A percentile compares a stretch with the other conserved stretches of the same genome.
Conservation (phyloP, 768 basidiomycete species). For the Rossbeevera mucosa region DNA sequence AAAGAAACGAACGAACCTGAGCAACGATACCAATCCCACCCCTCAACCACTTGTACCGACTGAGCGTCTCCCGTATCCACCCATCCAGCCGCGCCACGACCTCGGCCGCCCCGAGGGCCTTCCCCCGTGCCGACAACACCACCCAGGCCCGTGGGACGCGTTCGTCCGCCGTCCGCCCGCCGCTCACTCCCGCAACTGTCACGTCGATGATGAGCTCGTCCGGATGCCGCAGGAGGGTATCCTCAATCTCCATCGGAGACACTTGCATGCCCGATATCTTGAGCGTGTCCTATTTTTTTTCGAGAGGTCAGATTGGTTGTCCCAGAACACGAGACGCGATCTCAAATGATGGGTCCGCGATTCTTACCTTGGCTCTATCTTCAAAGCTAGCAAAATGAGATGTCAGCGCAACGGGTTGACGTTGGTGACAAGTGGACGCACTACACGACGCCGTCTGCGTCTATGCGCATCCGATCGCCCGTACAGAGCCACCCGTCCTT, state of each 20-base stretch:
- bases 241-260: conserved; percentile 75
- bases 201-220: conserved; percentile 58
- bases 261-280: conserved; percentile 80
- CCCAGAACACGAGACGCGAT: not conserved
- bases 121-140: conserved; percentile 56
- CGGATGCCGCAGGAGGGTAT: conserved; percentile 58
- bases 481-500: conserved; percentile 67
- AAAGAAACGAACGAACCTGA: conserved; percentile 42
- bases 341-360: not conserved
- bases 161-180: conserved; percentile 67
- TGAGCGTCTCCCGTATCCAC: conserved; percentile 61
- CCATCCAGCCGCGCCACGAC: conserved; percentile 46
- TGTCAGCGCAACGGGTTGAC: not conserved
- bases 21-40: conserved; percentile 66
- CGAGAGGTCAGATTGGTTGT: not conserved
- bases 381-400: conserved; percentile 46
- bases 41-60: conserved; percentile 72
- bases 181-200: conserved; percentile 68
- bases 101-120: conserved; percentile 38
- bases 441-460: conserved; percentile 63
- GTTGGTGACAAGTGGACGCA: conserved; percentile 29
- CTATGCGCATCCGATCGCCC: conserved; percentile 64
- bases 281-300: conserved; percentile 56
- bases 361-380: conserved; percentile 66
- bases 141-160: conserved; percentile 77